Evolutionary conservation across 805 yeast species (phyloP).

Genomic region (Priceomyces medius): DNA sequence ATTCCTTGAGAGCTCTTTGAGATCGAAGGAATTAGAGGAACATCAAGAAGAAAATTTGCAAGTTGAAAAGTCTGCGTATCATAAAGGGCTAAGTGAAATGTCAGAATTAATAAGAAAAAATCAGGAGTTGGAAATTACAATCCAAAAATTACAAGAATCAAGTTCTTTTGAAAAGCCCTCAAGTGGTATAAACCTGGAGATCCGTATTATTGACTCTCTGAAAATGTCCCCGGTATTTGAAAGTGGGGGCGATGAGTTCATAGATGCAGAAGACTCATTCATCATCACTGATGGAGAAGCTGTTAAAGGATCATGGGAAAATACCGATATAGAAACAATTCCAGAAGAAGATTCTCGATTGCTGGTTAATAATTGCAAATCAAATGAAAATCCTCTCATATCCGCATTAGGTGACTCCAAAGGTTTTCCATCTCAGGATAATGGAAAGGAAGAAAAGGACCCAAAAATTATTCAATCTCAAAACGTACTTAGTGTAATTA

Average conservation of each 20-base stretch:
- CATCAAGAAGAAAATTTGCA: neutral
- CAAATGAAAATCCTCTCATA: no score
- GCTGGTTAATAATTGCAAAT: no score
- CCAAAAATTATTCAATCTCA: conserved; percentile 2
- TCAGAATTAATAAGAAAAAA: neutral
- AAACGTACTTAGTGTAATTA: neutral
- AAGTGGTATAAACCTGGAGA: no score
- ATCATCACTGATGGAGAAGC: neutral
- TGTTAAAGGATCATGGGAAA: neutral
- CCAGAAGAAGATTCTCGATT: no score
- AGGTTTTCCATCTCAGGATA: conserved; percentile 1
- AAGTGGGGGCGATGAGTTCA: neutral
- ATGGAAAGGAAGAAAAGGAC: conserved; percentile 5
- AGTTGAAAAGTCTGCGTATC: neutral
- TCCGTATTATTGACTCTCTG: no score
- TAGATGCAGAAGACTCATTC: neutral
- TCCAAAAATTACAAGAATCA: no score
- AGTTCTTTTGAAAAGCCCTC: no score
- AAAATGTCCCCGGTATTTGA: neutral
- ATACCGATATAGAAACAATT: neutral
- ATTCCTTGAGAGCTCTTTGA: neutral
- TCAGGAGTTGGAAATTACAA: neutral
- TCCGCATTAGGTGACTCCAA: no score
- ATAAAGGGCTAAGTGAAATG: neutral
- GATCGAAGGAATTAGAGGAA: neutral